Conservation (phyloP, 495 filamentous ascomycete genomes). For the Xylaria cubensis region DNA sequence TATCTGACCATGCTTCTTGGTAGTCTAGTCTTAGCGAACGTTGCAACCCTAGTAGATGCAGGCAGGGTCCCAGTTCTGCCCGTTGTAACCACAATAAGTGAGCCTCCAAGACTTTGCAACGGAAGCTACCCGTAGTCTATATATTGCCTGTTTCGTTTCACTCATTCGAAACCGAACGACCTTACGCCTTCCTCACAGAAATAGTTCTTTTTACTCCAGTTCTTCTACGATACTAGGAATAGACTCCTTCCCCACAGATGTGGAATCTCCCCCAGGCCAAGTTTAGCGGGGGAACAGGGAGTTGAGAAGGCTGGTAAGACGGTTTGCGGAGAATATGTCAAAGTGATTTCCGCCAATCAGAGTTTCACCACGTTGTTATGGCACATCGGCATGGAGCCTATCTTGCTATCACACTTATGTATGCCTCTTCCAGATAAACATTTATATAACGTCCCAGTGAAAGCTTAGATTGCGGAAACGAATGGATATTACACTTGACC, state of each 20-base stretch:
- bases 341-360: conserved; percentile 15
- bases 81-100: neutral
- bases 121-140: neutral
- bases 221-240: neutral
- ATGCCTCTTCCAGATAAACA: neutral
- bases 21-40: conserved; percentile 1
- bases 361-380: neutral
- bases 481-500: neutral
- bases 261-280: conserved; percentile 12
- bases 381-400: neutral
- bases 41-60: conserved; percentile 1
- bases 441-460: neutral
- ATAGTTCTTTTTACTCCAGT: neutral
- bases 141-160: neutral
- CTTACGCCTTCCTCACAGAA: too few relatives aligned
- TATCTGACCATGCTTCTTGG: neutral
- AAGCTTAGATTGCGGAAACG: neutral
- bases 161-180: neutral
- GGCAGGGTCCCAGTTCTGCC: neutral
- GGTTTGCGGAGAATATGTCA: conserved; percentile 20
- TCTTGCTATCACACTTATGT: neutral
- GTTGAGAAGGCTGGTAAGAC: conserved; percentile 18
- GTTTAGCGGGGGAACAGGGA: conserved; percentile 17
- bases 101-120: neutral
- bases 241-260: conserved; percentile 16